Base-by-base conservation (phyloP, 305 asterid genomes). In the Andrographis paniculata region DNA sequence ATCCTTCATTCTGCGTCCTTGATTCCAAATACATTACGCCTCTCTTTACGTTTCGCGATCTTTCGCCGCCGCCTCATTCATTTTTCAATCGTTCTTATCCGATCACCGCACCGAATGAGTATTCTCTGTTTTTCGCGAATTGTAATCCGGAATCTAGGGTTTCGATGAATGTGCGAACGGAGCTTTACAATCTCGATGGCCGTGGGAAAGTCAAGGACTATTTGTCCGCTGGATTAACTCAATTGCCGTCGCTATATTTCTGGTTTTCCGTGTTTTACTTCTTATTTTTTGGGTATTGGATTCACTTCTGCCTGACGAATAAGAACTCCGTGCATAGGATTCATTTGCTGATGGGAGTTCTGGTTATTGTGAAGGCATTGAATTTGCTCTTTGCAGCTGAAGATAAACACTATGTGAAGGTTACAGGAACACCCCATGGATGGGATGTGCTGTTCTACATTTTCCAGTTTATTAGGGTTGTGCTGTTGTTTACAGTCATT, bases 361-460 rank as follows among this genome's bases (percentile, higher is more conserved):
- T 91, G 67, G 89, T 91, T 31, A 31, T 86, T 43, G 72, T 80
- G 79, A 91, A 91, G 72, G 95, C 96, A 4, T 59, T 91, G 81
- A 91, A 91, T 57, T 58, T 91, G 71, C 76, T 91, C 2, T 77
- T 65, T 41, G 99, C 99, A 9, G 99, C 99, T 0, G 99, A 91
- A 78, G 96, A 91, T 58, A 86, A 86, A 61, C 96, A 91, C 57
- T 91, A 83, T 30, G 96, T 91, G 67, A 91, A 91, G 79, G 82
- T 73, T 50, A 83, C 96, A 0, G 99, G 99, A 59, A 91, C 96
- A 30, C 87, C 96, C 3, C 99, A 91, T 37, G 99, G 99, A 23
- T 91, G 99, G 99, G 96, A 91, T 74, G 95, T 91, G 51, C 60
- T 86, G 85, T 91, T 91, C 53, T 91, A 91, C 73, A 71, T 91